phyloP scores from a whole-genome alignment of 306 rosid species.

The Lithocarpus polystachyus region DNA sequence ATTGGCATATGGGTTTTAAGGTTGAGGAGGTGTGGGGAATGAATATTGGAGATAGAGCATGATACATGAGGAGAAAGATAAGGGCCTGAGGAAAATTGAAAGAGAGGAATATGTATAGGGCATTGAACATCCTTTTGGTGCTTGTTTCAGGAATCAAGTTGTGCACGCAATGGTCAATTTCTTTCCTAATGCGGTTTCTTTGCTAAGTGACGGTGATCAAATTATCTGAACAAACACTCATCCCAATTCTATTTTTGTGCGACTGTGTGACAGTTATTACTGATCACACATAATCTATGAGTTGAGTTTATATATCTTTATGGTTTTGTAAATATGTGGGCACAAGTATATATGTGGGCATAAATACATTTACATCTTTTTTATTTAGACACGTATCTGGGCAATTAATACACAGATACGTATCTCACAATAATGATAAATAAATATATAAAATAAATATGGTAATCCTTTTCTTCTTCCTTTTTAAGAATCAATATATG shows the following conservation, averaged over 20 bases:
- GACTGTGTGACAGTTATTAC: background rate
- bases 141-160: constrained; percentile 22
- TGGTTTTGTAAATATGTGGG: background rate
- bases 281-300: background rate
- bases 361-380: no score
- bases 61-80: constrained; percentile 19
- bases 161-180: background rate
- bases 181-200: background rate
- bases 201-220: background rate
- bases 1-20: constrained; percentile 2
- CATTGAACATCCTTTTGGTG: constrained; percentile 29
- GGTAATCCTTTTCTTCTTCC: no score
- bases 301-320: background rate
- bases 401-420: no score
- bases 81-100: constrained; percentile 25
- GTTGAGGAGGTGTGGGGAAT: constrained; percentile 10
- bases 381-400: no score
- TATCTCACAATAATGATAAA: no score
- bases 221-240: background rate
- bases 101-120: constrained; percentile 12
- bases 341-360: background rate
- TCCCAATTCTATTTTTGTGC: background rate
- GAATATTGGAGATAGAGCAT: constrained; percentile 5
- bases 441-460: no score
- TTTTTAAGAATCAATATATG: no score